A percentile compares a stretch with the other conserved stretches of the same genome.
phyloP scores from a whole-genome alignment of 2,329 filamentous ascomycete genomes.

The Alternaria sp. region DNA sequence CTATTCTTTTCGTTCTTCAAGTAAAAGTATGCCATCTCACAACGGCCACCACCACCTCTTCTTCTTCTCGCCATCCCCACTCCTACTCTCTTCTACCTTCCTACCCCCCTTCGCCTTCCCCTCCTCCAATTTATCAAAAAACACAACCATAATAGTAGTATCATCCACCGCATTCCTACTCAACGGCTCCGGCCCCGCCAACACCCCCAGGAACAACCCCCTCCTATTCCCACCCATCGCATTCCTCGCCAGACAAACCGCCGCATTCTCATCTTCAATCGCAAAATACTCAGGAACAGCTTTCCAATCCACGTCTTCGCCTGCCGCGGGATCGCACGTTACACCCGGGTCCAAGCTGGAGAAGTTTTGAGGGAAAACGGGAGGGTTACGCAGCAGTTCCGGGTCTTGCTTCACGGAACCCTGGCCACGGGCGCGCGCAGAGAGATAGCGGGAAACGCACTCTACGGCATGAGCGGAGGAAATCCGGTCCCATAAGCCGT shows the following conservation, averaged over 20 bases:
- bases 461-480: constrained; percentile 64
- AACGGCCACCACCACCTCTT: background rate
- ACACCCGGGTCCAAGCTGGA: constrained; percentile 38
- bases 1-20: too few relatives aligned
- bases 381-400: constrained; percentile 5
- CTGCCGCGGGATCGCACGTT: constrained; percentile 40
- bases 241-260: constrained; percentile 60
- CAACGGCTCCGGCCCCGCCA: constrained; percentile 43
- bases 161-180: constrained; percentile 56
- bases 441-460: constrained; percentile 63
- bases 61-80: background rate
- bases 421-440: constrained; percentile 40
- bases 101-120: background rate
- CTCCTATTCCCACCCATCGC: constrained; percentile 58
- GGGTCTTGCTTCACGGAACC: constrained; percentile 28
- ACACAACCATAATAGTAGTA: constrained; percentile 60
- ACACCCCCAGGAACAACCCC: constrained; percentile 48
- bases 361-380: constrained; percentile 9
- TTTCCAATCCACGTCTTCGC: constrained; percentile 50
- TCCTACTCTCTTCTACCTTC: too few relatives aligned
- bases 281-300: constrained; percentile 54
- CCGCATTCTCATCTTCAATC: constrained; percentile 60
- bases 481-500: constrained; percentile 71
- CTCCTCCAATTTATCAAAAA: constrained; percentile 54
- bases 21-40: too few relatives aligned